Conservation (phyloP, 1,284 basidiomycete genomes). For the Ustilago crameri region DNA sequence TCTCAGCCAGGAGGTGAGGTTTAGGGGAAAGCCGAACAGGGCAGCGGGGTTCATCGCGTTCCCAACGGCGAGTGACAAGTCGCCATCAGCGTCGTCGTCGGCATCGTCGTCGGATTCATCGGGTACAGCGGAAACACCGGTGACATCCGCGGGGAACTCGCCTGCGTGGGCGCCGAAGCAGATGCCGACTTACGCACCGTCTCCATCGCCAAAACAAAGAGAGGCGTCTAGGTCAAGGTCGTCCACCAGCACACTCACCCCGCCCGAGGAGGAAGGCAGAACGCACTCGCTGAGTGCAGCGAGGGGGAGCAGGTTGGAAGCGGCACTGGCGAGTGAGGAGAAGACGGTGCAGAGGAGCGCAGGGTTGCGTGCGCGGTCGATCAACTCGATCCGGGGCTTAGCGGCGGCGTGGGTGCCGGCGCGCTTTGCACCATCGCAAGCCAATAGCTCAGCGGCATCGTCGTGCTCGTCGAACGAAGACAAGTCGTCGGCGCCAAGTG, state of each 20-base stretch:
- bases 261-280: not conserved
- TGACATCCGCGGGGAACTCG: no score
- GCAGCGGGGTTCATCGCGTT: slow-evolving; percentile 32
- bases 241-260: slow-evolving; percentile 16
- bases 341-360: slow-evolving; percentile 23
- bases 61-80: slow-evolving; percentile 1
- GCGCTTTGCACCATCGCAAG: slow-evolving; percentile 20
- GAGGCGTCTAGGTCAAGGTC: slow-evolving; percentile 16
- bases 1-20: slow-evolving; percentile 27
- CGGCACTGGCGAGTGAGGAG: slow-evolving; percentile 14
- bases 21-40: slow-evolving; percentile 12
- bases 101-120: no score
- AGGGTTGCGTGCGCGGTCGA: slow-evolving; percentile 39
- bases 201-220: not conserved
- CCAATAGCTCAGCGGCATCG: slow-evolving; percentile 14
- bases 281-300: not conserved
- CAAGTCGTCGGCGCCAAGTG: not conserved
- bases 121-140: no score
- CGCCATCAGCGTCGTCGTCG: no score
- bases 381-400: slow-evolving; percentile 38
- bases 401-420: slow-evolving; percentile 44
- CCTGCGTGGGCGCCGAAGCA: no score
- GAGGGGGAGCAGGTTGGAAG: slow-evolving; percentile 12
- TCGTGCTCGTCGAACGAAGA: slow-evolving; percentile 18
- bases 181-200: no score